phyloP scores from a whole-genome alignment of 2,329 filamentous ascomycete species.

The Shiraia bambusicola region DNA sequence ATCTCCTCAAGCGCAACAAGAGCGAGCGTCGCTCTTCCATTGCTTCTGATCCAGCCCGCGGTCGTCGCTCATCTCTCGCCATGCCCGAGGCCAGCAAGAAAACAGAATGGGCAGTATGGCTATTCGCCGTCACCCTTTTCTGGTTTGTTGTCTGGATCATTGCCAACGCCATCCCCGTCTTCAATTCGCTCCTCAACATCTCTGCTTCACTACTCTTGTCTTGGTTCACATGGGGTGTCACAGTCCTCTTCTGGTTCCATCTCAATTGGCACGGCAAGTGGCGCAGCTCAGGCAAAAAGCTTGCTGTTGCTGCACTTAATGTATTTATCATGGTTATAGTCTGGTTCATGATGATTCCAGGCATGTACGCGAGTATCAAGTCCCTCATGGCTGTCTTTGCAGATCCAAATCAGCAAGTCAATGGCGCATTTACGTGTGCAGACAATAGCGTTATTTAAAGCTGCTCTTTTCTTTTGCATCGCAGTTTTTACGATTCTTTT shows the following conservation, averaged over 20 bases:
- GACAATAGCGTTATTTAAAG: constrained; percentile 28
- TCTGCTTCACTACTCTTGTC: constrained; percentile 25
- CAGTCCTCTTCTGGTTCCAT: constrained; percentile 34
- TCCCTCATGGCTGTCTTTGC: constrained; percentile 24
- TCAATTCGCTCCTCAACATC: constrained; percentile 31
- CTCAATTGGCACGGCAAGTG: constrained; percentile 32
- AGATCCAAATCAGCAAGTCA: constrained; percentile 25
- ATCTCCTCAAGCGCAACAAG: constrained; percentile 15
- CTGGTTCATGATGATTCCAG: constrained; percentile 27
- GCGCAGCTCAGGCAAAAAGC: constrained; percentile 21
- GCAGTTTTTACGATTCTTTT: not conserved
- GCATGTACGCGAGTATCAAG: constrained; percentile 30
- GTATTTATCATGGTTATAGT: constrained; percentile 24
- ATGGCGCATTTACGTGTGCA: constrained; percentile 32
- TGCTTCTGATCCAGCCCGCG: constrained; percentile 11
- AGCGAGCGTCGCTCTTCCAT: constrained; percentile 6
- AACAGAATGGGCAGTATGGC: constrained; percentile 23
- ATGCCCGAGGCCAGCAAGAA: constrained; percentile 17
- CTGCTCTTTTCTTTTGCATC: not conserved
- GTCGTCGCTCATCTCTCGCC: constrained; percentile 18
- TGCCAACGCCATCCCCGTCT: constrained; percentile 32
- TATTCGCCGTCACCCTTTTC: constrained; percentile 26
- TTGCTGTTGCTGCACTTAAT: constrained; percentile 22
- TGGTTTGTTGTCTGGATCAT: constrained; percentile 31
- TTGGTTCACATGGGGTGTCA: constrained; percentile 33